phyloP scores from a whole-genome alignment of 78 protist species.

The Fonticula alba region DNA sequence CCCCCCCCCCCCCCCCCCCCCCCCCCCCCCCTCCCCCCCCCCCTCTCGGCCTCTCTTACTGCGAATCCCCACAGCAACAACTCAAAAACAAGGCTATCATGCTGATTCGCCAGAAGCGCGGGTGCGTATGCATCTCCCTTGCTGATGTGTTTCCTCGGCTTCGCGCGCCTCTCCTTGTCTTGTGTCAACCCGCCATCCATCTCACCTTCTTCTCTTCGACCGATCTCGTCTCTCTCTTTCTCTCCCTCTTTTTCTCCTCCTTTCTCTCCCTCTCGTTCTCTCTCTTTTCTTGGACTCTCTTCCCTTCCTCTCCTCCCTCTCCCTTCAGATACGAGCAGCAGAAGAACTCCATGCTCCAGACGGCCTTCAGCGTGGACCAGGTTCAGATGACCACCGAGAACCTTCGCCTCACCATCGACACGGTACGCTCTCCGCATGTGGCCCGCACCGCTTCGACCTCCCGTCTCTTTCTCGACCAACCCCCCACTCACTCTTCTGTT shows the following conservation, averaged over 20 bases:
- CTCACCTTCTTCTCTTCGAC: not conserved
- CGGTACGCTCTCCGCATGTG: conserved; percentile 5
- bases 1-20: not conserved
- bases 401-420: conserved; percentile 35
- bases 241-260: not conserved
- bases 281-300: no score
- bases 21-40: not conserved
- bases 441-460: no score
- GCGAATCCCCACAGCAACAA: not conserved
- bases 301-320: no score
- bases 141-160: not conserved
- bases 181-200: not conserved
- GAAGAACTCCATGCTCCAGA: conserved; percentile 37
- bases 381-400: conserved; percentile 36
- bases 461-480: no score
- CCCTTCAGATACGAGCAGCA: conserved; percentile 50
- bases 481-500: no score
- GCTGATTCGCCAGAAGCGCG: conserved; percentile 35
- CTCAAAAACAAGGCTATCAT: conserved; percentile 42
- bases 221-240: not conserved
- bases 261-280: not conserved
- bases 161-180: not conserved
- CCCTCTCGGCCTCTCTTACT: not conserved
- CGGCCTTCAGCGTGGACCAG: conserved; percentile 65
- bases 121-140: conserved; percentile 8